These are phyloP conservation scores for Sisymbrium altissimum DNA, from an alignment of 345 rosid genomes.

Conservation along the genomic window DNA sequence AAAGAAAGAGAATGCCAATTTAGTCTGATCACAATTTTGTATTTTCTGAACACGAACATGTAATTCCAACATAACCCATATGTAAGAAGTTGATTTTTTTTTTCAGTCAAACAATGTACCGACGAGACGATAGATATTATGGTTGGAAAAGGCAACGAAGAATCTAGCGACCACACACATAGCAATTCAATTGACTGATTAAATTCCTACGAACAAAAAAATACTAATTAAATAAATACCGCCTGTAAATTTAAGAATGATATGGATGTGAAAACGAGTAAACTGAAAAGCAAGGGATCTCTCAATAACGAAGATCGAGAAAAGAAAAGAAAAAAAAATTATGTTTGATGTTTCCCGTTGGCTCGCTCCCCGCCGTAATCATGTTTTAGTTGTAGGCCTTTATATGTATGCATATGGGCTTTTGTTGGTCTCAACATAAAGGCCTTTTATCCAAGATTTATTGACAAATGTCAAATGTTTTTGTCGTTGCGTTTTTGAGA, in stretches of 20 bases:
- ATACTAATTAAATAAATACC: too few relatives aligned
- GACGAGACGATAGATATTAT: background rate
- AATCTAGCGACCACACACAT: background rate
- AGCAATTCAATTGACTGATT: background rate
- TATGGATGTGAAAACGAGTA: too few relatives aligned
- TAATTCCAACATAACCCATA: background rate
- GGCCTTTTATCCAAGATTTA: background rate
- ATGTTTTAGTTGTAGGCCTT: background rate
- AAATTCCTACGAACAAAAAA: background rate
- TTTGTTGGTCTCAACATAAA: background rate
- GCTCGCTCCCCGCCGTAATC: constrained; percentile 3
- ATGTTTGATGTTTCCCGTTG: background rate
- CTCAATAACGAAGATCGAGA: background rate
- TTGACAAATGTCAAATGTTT: too few relatives aligned
- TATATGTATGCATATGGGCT: background rate
- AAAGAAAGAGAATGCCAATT: background rate
- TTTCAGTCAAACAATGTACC: background rate
- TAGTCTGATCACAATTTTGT: background rate
- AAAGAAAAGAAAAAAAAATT: background rate
- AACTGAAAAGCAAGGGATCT: background rate
- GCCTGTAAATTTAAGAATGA: background rate
- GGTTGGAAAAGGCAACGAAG: background rate
- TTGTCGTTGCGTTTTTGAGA: too few relatives aligned
- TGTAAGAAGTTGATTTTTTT: background rate
- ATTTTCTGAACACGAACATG: background rate